Conservation (phyloP, 768 basidiomycete species). For the Suillus bovinus region DNA sequence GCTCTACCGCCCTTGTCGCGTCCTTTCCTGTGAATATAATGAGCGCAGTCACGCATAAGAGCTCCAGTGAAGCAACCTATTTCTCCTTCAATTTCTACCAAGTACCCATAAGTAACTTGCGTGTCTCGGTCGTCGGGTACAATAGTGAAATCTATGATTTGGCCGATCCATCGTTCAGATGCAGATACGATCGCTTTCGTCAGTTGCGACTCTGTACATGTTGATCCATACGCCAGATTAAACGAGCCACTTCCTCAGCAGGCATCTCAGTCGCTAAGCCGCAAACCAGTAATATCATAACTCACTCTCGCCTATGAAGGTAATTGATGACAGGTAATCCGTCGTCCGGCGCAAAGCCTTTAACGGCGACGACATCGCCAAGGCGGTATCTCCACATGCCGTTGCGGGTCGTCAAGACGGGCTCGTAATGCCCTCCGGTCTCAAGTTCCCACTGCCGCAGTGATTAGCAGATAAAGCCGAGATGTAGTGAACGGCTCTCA, state of each 20-base stretch:
- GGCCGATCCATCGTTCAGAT: conserved; percentile 3
- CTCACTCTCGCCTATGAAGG: conserved; percentile 7
- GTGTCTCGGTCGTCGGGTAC: background rate
- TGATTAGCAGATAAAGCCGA: background rate
- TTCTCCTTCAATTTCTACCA: conserved; percentile 7
- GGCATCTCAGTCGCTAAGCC: background rate
- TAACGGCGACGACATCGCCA: conserved; percentile 11
- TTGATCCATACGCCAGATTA: background rate
- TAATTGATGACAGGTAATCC: conserved; percentile 12
- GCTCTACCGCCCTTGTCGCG: background rate
- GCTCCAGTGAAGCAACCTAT: background rate
- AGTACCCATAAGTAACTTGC: conserved; percentile 5
- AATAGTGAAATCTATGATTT: conserved; percentile 9
- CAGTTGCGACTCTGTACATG: conserved; percentile 3
- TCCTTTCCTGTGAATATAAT: background rate
- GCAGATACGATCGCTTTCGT: conserved; percentile 1
- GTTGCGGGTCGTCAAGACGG: conserved; percentile 10
- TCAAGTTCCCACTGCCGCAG: conserved; percentile 10
- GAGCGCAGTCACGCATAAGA: background rate
- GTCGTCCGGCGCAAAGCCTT: conserved; percentile 13
- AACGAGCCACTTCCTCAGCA: conserved; percentile 10
- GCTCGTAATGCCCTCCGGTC: conserved; percentile 10
- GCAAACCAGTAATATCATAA: background rate
- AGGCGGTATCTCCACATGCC: conserved; percentile 13
- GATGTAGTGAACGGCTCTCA: background rate